These are phyloP conservation scores for Edaphochlamys debaryana DNA, from an alignment of 139 green algal genomes.

Conservation along the genomic window DNA sequence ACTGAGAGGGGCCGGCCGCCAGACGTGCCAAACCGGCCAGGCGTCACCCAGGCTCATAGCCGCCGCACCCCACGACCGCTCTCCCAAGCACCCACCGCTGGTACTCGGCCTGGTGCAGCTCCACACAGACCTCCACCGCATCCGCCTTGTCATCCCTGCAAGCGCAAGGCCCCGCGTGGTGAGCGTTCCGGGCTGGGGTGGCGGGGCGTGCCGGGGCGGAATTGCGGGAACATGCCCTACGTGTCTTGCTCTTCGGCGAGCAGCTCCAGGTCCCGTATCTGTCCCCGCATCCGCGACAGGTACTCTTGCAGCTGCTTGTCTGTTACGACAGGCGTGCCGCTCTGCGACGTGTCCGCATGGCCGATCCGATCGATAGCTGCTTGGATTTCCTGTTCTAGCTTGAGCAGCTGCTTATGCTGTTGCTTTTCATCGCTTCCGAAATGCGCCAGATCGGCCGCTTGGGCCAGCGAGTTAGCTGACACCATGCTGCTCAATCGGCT, in stretches of 20 bases:
- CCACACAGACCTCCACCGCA: conserved; percentile 50
- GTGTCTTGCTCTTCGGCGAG: conserved; percentile 84
- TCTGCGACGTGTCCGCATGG: too few relatives aligned
- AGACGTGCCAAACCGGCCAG: too few relatives aligned
- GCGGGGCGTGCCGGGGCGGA: too few relatives aligned
- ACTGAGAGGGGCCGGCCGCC: too few relatives aligned
- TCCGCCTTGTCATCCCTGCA: conserved; percentile 69
- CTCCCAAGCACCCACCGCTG: conserved; percentile 50
- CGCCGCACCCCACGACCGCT: too few relatives aligned
- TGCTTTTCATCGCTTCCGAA: conserved; percentile 12
- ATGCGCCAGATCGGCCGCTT: not conserved
- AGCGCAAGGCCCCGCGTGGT: not conserved
- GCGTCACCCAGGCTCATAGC: too few relatives aligned
- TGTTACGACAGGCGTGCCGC: not conserved
- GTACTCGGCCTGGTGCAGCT: conserved; percentile 67
- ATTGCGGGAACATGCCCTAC: too few relatives aligned
- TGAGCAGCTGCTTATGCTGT: not conserved
- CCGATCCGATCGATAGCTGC: conserved; percentile 4
- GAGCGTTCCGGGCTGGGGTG: too few relatives aligned
- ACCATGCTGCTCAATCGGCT: not conserved
- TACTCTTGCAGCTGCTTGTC: conserved; percentile 50
- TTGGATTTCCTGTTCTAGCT: conserved; percentile 18
- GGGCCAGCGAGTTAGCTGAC: not conserved
- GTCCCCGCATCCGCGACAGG: conserved; percentile 49
- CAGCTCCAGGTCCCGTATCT: conserved; percentile 72